Evolutionary conservation across 202 grass and related monocot species (phyloP).

Genomic region (Panicum hallii): DNA sequence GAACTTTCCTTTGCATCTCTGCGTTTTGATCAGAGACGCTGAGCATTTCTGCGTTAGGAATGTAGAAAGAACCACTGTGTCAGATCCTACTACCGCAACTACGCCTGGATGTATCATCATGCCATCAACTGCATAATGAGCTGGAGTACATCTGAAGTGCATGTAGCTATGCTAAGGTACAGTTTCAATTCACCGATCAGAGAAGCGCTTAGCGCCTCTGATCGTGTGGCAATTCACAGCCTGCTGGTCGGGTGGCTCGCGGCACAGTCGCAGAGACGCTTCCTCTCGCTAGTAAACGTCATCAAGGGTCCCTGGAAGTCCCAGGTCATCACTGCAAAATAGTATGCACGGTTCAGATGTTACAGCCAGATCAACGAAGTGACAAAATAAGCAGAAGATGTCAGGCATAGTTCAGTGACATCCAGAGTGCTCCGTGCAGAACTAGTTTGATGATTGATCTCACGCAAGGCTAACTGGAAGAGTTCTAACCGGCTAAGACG

Average conservation of each 20-base stretch:
- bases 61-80: too few species aligned
- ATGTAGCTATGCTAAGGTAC: not conserved
- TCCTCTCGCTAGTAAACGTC: conserved; percentile 6
- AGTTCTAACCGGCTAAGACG: not conserved
- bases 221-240: not conserved
- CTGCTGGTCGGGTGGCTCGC: too few species aligned
- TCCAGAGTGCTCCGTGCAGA: not conserved
- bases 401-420: not conserved
- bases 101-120: not conserved
- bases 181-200: not conserved
- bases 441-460: not conserved
- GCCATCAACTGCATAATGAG: not conserved
- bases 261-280: not conserved
- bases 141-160: not conserved
- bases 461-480: not conserved
- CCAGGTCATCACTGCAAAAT: conserved; percentile 42
- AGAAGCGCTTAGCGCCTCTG: not conserved
- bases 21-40: too few species aligned
- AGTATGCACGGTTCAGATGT: conserved; percentile 18
- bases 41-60: too few species aligned
- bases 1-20: too few species aligned
- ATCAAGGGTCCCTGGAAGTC: conserved; percentile 38
- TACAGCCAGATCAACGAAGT: not conserved
- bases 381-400: not conserved
- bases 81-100: too few species aligned